Percentiles rank a stretch among this genome's conserved stretches.
Evolutionary conservation across 805 yeast species (phyloP).

Genomic region (Wickerhamiella alocasiicola): DNA sequence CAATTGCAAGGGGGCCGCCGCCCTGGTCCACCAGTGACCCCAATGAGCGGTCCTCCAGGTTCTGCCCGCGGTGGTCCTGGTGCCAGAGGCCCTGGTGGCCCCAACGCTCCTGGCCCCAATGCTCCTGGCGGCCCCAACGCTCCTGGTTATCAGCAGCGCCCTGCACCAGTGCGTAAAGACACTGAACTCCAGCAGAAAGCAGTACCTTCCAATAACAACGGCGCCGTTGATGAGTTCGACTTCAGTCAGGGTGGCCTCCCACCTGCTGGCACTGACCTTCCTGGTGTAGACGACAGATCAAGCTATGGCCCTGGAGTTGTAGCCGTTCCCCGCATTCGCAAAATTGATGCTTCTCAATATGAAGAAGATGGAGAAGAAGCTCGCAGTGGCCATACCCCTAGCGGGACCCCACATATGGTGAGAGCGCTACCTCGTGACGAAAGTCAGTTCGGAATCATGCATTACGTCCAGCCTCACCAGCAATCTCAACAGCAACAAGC

Average conservation of each 20-base stretch:
- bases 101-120: not conserved
- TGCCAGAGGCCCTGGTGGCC: not conserved
- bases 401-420: conserved; percentile 10
- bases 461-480: conserved; percentile 7
- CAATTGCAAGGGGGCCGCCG: not conserved
- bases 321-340: conserved; percentile 22
- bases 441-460: conserved; percentile 9
- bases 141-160: not conserved
- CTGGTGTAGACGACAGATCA: conserved; percentile 18
- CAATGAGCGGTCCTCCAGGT: not conserved
- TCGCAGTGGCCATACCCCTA: conserved; percentile 10
- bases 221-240: conserved; percentile 1
- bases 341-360: conserved; percentile 7
- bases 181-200: conserved; percentile 1
- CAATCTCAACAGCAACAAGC: not conserved
- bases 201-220: not conserved
- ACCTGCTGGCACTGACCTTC: conserved; percentile 25
- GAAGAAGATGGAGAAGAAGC: conserved; percentile 11
- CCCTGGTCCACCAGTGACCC: too few species aligned
- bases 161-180: conserved; percentile 8
- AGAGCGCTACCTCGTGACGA: conserved; percentile 8
- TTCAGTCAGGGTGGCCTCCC: conserved; percentile 9
- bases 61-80: not conserved
- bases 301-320: conserved; percentile 25
- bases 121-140: not conserved